Evolutionary conservation across 2,329 filamentous ascomycete genomes (phyloP).

Genomic region (Ambrosiella beaveri): DNA sequence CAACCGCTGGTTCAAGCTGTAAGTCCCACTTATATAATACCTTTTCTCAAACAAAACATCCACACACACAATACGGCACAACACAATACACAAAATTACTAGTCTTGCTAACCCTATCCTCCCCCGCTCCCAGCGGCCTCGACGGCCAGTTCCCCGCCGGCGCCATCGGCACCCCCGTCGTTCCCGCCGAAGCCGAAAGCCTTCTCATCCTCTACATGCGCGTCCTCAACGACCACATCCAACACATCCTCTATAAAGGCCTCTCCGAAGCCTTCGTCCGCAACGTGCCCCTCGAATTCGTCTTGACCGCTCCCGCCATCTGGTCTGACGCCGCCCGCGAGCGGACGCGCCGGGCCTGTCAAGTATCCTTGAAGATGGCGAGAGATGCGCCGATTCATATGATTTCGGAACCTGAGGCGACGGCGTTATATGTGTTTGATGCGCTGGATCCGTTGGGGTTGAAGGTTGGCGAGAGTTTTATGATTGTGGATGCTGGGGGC

Average conservation of each 20-base stretch:
- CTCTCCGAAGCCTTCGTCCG: constrained; percentile 26
- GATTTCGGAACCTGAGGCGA: constrained; percentile 36
- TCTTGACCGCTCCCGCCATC: constrained; percentile 40
- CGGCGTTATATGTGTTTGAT: constrained; percentile 31
- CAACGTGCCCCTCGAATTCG: constrained; percentile 32
- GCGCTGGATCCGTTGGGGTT: constrained; percentile 25
- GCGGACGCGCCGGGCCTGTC: constrained; percentile 28
- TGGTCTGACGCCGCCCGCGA: constrained; percentile 39
- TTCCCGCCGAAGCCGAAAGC: constrained; percentile 20
- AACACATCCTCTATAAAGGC: constrained; percentile 25
- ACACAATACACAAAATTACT: neutral
- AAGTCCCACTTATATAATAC: constrained; percentile 15
- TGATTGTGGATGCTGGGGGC: constrained; percentile 37
- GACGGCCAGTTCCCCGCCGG: neutral
- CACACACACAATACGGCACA: too few relatives aligned
- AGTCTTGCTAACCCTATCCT: neutral
- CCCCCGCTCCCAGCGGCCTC: neutral
- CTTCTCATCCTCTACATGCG: constrained; percentile 32
- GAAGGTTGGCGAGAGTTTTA: constrained; percentile 29
- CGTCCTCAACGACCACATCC: constrained; percentile 31
- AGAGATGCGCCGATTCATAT: constrained; percentile 28
- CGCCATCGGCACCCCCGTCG: neutral
- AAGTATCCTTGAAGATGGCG: neutral
- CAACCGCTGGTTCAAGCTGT: constrained; percentile 35
- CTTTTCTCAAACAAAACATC: too few relatives aligned